A percentile compares a stretch with the other conserved stretches of the same genome.
phyloP scores from a whole-genome alignment of 352 stramenopile species.

The Globisporangium recalcitrans region DNA sequence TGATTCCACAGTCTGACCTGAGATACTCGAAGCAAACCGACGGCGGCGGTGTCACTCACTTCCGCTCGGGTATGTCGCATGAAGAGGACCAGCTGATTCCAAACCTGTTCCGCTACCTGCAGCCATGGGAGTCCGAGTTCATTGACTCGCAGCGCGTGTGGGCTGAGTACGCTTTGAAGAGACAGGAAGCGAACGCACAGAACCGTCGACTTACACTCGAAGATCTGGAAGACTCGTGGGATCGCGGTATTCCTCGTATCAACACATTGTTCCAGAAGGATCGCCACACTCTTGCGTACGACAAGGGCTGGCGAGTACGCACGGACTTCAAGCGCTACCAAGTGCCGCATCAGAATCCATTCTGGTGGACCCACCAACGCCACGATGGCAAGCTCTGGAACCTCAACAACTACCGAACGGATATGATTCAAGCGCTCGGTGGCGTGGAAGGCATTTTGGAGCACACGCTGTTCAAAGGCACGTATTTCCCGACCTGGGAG shows the following conservation, averaged over 20 bases:
- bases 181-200: slow-evolving; percentile 98
- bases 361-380: slow-evolving; percentile 98
- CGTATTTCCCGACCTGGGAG: slow-evolving; percentile 99
- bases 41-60: slow-evolving; percentile 97
- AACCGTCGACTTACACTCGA: slow-evolving; percentile 98
- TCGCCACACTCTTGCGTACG: slow-evolving; percentile 98
- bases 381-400: slow-evolving; percentile 99
- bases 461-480: slow-evolving; percentile 99
- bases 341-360: slow-evolving; percentile 96
- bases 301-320: slow-evolving; percentile 98
- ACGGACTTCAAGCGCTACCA: slow-evolving; percentile 99
- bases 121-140: slow-evolving; percentile 98
- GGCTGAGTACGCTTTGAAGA: slow-evolving; percentile 99
- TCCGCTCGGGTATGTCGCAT: slow-evolving; percentile 94
- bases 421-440: slow-evolving; percentile 99
- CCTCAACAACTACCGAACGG: slow-evolving; percentile 99
- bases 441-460: slow-evolving; percentile 99
- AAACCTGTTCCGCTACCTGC: slow-evolving; percentile 99
- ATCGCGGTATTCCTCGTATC: slow-evolving; percentile 96
- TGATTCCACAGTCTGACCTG: slow-evolving; percentile 99
- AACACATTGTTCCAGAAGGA: slow-evolving; percentile 98
- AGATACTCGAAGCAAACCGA: slow-evolving; percentile 99
- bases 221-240: slow-evolving; percentile 99
- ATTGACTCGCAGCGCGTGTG: slow-evolving; percentile 99
- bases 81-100: slow-evolving; percentile 99